A percentile compares a stretch with the other conserved stretches of the same genome.
Conservation (phyloP, 371 early-diverging fungal genomes). For the Rhizoclosmatium hyalinum region DNA sequence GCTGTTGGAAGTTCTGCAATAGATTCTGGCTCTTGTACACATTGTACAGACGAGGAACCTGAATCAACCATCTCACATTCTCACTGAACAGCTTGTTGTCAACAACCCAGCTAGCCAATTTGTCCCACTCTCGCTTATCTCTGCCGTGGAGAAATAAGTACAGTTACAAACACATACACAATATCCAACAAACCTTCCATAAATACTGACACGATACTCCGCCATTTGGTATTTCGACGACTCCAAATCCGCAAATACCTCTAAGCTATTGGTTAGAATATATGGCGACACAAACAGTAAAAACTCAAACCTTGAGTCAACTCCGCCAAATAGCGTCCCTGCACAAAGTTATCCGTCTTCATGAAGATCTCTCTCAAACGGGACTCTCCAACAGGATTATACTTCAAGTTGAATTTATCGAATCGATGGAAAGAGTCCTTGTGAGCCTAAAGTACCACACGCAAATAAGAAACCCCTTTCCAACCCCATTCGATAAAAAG, state of each 20-base stretch:
- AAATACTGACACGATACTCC: slow-evolving; percentile 93
- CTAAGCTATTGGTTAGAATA: slow-evolving; percentile 40
- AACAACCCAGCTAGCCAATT: slow-evolving; percentile 94
- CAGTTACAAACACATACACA: neutral
- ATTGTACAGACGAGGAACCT: slow-evolving; percentile 94
- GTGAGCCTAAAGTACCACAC: slow-evolving; percentile 51
- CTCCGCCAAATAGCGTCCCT: slow-evolving; percentile 93
- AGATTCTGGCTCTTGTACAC: slow-evolving; percentile 79
- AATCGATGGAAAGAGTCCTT: slow-evolving; percentile 84
- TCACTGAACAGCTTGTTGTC: slow-evolving; percentile 88
- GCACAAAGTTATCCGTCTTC: slow-evolving; percentile 95
- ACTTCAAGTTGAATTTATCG: slow-evolving; percentile 98
- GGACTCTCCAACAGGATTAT: slow-evolving; percentile 89
- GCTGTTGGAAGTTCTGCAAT: slow-evolving; percentile 80
- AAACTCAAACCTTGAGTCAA: slow-evolving; percentile 78
- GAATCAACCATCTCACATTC: slow-evolving; percentile 97
- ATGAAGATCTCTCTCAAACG: slow-evolving; percentile 85
- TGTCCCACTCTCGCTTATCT: slow-evolving; percentile 89
- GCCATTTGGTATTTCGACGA: slow-evolving; percentile 95
- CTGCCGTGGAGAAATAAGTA: slow-evolving; percentile 41
- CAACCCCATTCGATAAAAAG: neutral
- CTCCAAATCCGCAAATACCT: slow-evolving; percentile 94
- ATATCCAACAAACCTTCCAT: slow-evolving; percentile 69
- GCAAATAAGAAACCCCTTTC: neutral
- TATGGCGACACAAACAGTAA: neutral